Percentiles rank a stretch among this genome's conserved stretches.
phyloP scores from a whole-genome alignment of 805 yeast species.

The Candida montana region DNA sequence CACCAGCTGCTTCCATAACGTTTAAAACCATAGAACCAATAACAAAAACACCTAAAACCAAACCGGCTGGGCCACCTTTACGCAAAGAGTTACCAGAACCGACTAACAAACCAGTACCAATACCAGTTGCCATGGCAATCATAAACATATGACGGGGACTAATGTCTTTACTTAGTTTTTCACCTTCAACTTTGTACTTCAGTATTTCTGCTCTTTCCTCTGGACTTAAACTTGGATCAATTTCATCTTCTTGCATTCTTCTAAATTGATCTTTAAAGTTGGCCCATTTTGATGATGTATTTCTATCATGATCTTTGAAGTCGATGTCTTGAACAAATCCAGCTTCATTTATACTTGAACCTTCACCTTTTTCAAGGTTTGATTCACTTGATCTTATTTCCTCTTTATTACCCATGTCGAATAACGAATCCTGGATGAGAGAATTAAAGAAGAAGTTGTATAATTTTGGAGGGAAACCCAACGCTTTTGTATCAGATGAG shows the following conservation, averaged over 20 bases:
- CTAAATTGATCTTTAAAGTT: slow-evolving; percentile 29
- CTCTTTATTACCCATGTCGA: slow-evolving; percentile 5
- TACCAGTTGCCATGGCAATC: slow-evolving; percentile 79
- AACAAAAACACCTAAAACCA: slow-evolving; percentile 51
- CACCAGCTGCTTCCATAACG: slow-evolving; percentile 62
- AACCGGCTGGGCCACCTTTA: slow-evolving; percentile 42
- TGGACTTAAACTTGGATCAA: slow-evolving; percentile 35
- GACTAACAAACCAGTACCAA: slow-evolving; percentile 69
- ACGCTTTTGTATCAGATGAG: neutral
- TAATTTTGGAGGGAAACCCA: neutral
- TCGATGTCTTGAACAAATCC: slow-evolving; percentile 18
- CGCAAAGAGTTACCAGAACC: slow-evolving; percentile 48
- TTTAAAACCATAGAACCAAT: slow-evolving; percentile 55
- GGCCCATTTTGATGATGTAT: slow-evolving; percentile 19
- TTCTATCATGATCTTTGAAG: neutral
- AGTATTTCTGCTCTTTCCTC: slow-evolving; percentile 33
- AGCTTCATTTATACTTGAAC: slow-evolving; percentile 17
- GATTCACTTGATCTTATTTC: slow-evolving; percentile 9
- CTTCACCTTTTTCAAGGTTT: slow-evolving; percentile 16
- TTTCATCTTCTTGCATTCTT: slow-evolving; percentile 27
- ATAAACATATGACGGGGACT: slow-evolving; percentile 57
- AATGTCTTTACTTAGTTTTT: slow-evolving; percentile 32
- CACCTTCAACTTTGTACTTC: slow-evolving; percentile 22
- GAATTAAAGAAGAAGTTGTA: neutral
- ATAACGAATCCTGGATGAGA: neutral